Conservation (phyloP, 345 rosid species). For the Dipteronia dyeriana region DNA sequence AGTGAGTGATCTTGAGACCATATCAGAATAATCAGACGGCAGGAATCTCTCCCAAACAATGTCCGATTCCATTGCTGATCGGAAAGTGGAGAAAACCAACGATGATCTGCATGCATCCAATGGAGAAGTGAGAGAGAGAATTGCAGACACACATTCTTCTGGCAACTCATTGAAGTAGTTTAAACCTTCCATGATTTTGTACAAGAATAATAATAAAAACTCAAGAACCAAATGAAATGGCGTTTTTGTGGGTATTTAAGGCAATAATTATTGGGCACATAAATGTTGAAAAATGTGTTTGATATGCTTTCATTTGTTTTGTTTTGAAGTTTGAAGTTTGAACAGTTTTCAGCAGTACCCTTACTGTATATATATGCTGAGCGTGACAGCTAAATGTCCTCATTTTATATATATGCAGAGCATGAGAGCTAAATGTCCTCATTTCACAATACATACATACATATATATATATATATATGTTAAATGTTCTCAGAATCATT, state of each 20-base stretch:
- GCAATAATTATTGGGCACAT: no score
- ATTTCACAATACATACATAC: no score
- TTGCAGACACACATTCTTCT: slow-evolving; percentile 54
- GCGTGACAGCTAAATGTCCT: background rate
- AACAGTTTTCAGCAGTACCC: background rate
- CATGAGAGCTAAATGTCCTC: background rate
- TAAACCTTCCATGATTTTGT: slow-evolving; percentile 7
- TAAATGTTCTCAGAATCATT: no score
- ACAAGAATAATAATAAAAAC: background rate
- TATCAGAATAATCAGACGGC: slow-evolving; percentile 36
- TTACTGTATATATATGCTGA: background rate
- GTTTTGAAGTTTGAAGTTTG: no score
- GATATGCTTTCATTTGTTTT: background rate
- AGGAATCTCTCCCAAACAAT: slow-evolving; percentile 58
- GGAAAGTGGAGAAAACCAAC: slow-evolving; percentile 44
- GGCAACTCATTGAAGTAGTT: slow-evolving; percentile 39
- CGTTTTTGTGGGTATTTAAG: background rate
- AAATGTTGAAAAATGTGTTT: background rate
- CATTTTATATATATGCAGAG: background rate
- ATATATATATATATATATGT: no score
- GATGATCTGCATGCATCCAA: slow-evolving; percentile 50
- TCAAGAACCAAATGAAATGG: background rate
- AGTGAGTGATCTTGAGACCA: slow-evolving; percentile 32
- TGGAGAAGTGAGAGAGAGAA: slow-evolving; percentile 68
- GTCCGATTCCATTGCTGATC: slow-evolving; percentile 64